These are phyloP conservation scores for Russula compacta DNA, from an alignment of 768 basidiomycete genomes.

Conservation along the genomic window DNA sequence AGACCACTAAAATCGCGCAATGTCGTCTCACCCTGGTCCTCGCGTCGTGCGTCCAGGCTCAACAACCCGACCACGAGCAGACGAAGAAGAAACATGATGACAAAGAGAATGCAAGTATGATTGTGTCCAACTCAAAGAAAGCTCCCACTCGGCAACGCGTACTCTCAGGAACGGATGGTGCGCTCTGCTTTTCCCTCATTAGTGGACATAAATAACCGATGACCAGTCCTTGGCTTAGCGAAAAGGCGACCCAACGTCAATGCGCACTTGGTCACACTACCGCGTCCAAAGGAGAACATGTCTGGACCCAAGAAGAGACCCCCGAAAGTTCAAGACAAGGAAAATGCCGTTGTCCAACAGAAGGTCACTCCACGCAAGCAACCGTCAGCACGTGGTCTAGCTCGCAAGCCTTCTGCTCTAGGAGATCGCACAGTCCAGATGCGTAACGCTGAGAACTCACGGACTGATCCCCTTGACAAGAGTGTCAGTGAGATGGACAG, in stretches of 20 bases:
- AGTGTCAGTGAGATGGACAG: constrained; percentile 21
- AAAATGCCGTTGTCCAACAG: constrained; percentile 3
- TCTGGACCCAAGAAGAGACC: constrained; percentile 1
- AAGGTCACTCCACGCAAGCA: constrained; percentile 6
- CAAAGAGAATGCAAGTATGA: constrained; percentile 29
- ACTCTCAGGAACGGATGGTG: constrained; percentile 9
- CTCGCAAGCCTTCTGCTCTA: constrained; percentile 22
- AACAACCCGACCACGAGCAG: constrained; percentile 14
- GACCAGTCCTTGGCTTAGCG: constrained; percentile 4
- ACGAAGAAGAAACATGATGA: constrained; percentile 24
- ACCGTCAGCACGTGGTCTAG: constrained; percentile 8
- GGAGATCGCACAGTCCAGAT: constrained; percentile 7
- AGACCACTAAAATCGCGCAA: constrained; percentile 28
- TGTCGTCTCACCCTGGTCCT: constrained; percentile 29
- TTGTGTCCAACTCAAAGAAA: background rate
- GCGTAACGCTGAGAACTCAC: constrained; percentile 23
- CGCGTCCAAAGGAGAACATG: constrained; percentile 1
- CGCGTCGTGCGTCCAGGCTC: constrained; percentile 18
- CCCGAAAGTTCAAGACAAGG: constrained; percentile 2
- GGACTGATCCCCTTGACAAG: constrained; percentile 17
- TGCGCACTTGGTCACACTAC: constrained; percentile 2
- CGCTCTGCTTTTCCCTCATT: background rate
- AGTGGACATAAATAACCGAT: background rate
- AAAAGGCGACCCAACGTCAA: constrained; percentile 12
- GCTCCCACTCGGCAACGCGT: constrained; percentile 4